phyloP scores from a whole-genome alignment of 2,329 filamentous ascomycete genomes.

The Neonectria sp. region DNA sequence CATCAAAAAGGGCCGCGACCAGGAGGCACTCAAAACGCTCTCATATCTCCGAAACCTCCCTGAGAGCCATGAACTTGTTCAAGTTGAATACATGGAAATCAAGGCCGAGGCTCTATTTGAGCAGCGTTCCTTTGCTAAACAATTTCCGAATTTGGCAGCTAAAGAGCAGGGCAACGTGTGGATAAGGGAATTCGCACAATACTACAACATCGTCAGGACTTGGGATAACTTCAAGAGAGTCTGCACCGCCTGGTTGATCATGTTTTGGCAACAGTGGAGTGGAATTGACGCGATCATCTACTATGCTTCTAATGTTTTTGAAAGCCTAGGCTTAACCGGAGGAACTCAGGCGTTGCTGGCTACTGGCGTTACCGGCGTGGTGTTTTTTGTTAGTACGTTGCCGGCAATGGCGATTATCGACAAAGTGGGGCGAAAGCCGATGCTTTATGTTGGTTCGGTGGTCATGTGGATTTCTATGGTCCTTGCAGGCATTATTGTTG shows the following conservation, averaged over 20 bases:
- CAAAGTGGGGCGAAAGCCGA: constrained; percentile 58
- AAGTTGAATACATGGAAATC: constrained; percentile 86
- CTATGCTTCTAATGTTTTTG: constrained; percentile 71
- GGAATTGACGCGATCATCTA: constrained; percentile 60
- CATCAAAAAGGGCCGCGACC: constrained; percentile 78
- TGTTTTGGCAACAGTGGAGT: constrained; percentile 70
- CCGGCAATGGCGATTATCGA: constrained; percentile 57
- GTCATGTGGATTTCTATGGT: constrained; percentile 58
- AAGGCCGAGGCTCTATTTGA: constrained; percentile 85
- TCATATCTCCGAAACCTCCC: constrained; percentile 75
- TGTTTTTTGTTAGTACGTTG: constrained; percentile 68
- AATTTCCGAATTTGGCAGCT: constrained; percentile 63
- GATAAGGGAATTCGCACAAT: constrained; percentile 64
- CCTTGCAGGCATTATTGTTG: constrained; percentile 58
- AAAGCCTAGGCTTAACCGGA: constrained; percentile 72
- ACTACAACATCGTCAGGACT: constrained; percentile 51
- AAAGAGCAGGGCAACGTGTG: constrained; percentile 59
- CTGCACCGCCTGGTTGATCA: constrained; percentile 71
- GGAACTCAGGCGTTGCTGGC: constrained; percentile 74
- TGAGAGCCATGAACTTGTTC: constrained; percentile 75
- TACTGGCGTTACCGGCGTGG: constrained; percentile 80
- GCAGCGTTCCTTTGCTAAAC: constrained; percentile 76
- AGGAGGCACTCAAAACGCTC: constrained; percentile 71
- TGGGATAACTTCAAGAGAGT: constrained; percentile 74
- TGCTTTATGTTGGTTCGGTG: constrained; percentile 54